Base-by-base conservation (phyloP, 805 yeast species). In the Candida peoriensis region DNA sequence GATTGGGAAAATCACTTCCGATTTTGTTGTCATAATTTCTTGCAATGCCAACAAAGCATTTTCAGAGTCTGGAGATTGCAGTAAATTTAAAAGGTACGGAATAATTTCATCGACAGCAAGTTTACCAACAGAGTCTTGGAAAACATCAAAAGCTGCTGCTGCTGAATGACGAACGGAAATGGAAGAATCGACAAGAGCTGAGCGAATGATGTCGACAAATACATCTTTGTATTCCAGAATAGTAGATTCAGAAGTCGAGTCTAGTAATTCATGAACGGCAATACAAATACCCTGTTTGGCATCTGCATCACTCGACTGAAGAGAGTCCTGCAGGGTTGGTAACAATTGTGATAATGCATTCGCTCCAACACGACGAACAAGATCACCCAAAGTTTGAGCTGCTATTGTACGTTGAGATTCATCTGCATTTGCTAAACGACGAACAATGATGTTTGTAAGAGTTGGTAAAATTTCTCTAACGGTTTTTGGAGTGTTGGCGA, bases 211-310 rank as follows among this genome's bases (percentile, higher is more conserved):
- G 19, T 66, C 68, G 44, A 90, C 81, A 51, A 93, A 77, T 1
- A 69, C 65, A 5, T 67, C 74, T 61, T 86, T 86, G 61, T 76
- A 81, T 43, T 74, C 76, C 19, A 54, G 63, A 39, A 90, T 67
- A 7, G 76, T 72, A 12, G 76, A 83, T 4, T 64, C 57, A 8
- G 76, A 66, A 4, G 94, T 74, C 0, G 96, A 83, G 44, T 76
- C 79, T 43, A 89, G 78, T 42, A 93, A 76, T 57, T 89, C 97
- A 28, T 78, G 74, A 32, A 88, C 67, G 8, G 98, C 98, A 57
- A 90, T 78, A 68, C 98, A 93, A 33, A 93, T 86, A 68, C 99
- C 99, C 65, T 89, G 95, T 55, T 84, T 85, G 24, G 95, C 81
- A 55, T 81, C 93, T n/a, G 84, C 65, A 50, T 83, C 93, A 36